These are phyloP conservation scores for Caryopteris hybrid DNA, from an alignment of 305 asterid species.

Conservation along the genomic window DNA sequence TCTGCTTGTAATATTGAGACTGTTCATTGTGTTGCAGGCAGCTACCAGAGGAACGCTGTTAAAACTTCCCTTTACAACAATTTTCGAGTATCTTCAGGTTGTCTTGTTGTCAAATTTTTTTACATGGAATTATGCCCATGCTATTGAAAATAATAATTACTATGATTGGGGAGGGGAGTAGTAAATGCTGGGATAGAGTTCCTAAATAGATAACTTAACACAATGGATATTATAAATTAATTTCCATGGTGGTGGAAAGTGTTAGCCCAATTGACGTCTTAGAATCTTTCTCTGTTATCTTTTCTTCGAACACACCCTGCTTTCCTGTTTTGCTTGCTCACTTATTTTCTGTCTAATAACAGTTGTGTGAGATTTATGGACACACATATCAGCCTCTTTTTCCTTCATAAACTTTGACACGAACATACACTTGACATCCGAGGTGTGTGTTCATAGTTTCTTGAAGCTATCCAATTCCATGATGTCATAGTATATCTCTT, in stretches of 20 bases:
- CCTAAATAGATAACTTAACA: not conserved
- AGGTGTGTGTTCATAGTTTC: not conserved
- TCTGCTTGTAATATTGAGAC: slow-evolving; percentile 9
- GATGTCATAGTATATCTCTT: not conserved
- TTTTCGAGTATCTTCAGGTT: slow-evolving; percentile 95
- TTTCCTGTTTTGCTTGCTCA: not conserved
- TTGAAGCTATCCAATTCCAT: no score
- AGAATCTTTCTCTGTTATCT: not conserved
- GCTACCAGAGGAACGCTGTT: slow-evolving; percentile 51
- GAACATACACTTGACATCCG: no score
- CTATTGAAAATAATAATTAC: not conserved
- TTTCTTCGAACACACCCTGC: not conserved
- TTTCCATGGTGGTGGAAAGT: not conserved
- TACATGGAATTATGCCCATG: not conserved
- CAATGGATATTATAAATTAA: not conserved
- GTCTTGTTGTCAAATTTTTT: not conserved
- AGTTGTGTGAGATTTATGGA: not conserved
- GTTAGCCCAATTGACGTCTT: not conserved
- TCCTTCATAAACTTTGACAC: no score
- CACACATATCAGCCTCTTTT: not conserved
- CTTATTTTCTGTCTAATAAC: not conserved
- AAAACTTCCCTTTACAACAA: slow-evolving; percentile 88
- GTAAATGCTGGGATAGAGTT: not conserved
- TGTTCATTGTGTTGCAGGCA: slow-evolving; percentile 50
- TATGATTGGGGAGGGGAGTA: not conserved